Evolutionary conservation across 1,284 basidiomycete genomes (phyloP).

Genomic region (Trichosporon ovoides): DNA sequence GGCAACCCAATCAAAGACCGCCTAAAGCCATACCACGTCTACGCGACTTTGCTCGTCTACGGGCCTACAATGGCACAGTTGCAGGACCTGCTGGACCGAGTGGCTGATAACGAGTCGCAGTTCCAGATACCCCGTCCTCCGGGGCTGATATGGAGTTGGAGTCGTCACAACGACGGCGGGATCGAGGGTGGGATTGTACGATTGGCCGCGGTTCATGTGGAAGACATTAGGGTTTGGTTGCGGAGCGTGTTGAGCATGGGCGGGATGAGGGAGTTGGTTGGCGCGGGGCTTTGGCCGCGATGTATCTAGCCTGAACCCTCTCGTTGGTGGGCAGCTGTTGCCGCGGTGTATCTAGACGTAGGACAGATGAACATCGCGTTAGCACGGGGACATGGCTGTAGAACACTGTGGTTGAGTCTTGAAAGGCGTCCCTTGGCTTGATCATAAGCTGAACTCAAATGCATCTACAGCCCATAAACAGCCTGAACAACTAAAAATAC

Average conservation of each 20-base stretch:
- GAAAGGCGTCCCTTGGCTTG: too few relatives aligned
- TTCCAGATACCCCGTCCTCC: slow-evolving; percentile 36
- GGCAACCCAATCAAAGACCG: slow-evolving; percentile 1
- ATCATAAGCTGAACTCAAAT: too few relatives aligned
- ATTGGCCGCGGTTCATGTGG: slow-evolving; percentile 42
- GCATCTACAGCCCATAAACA: background rate
- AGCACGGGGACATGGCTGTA: too few relatives aligned
- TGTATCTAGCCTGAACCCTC: slow-evolving; percentile 19
- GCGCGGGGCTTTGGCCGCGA: slow-evolving; percentile 46
- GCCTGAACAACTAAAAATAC: slow-evolving; percentile 1
- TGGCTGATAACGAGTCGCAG: slow-evolving; percentile 29
- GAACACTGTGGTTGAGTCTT: too few relatives aligned
- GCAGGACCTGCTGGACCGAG: slow-evolving; percentile 23
- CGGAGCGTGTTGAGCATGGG: slow-evolving; percentile 30
- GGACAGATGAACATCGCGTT: too few relatives aligned
- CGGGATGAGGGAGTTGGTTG: slow-evolving; percentile 39
- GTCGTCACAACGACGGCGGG: slow-evolving; percentile 27
- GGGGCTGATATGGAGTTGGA: slow-evolving; percentile 42
- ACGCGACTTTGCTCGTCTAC: slow-evolving; percentile 42
- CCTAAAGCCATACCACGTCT: slow-evolving; percentile 46
- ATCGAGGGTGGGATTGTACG: slow-evolving; percentile 38
- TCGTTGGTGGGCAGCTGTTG: too few relatives aligned
- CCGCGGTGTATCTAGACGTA: too few relatives aligned
- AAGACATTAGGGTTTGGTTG: slow-evolving; percentile 42
- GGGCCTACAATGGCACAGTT: slow-evolving; percentile 37